phyloP scores from a whole-genome alignment of 139 green algal genomes.

The Chlamydomonas asymmetrica region DNA sequence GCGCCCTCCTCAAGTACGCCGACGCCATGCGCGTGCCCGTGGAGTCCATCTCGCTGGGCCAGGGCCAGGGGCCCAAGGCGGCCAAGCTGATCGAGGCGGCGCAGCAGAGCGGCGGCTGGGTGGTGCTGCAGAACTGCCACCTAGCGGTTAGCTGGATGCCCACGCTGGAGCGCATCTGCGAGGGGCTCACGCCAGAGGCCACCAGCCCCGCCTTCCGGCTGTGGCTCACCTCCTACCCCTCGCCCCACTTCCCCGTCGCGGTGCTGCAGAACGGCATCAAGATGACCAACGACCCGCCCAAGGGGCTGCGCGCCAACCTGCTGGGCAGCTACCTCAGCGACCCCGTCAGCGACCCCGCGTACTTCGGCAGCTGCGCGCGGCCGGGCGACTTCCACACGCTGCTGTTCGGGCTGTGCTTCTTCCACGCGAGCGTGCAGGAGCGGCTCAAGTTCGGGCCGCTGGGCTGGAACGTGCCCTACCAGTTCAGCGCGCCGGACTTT shows the following conservation, averaged over 20 bases:
- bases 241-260: slow-evolving; percentile 61
- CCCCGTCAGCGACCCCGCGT: slow-evolving; percentile 53
- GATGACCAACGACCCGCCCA: slow-evolving; percentile 79
- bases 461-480: slow-evolving; percentile 83
- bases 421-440: slow-evolving; percentile 71
- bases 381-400: slow-evolving; percentile 53
- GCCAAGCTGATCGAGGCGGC: slow-evolving; percentile 64
- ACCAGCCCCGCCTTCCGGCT: slow-evolving; percentile 52
- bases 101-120: slow-evolving; percentile 63
- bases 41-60: slow-evolving; percentile 63
- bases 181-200: slow-evolving; percentile 43
- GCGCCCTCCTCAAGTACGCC: slow-evolving; percentile 61
- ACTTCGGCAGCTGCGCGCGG: slow-evolving; percentile 50
- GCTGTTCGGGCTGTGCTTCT: slow-evolving; percentile 64
- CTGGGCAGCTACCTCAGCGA: slow-evolving; percentile 60
- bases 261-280: slow-evolving; percentile 80
- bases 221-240: slow-evolving; percentile 68
- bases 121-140: slow-evolving; percentile 80
- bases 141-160: slow-evolving; percentile 68
- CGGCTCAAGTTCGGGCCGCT: slow-evolving; percentile 79
- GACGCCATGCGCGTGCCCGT: slow-evolving; percentile 49
- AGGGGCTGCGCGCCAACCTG: slow-evolving; percentile 63
- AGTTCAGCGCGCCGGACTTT: slow-evolving; percentile 73
- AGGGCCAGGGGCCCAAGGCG: slow-evolving; percentile 84
- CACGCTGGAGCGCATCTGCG: slow-evolving; percentile 61